Conservation (phyloP, 1,139 yeast genomes). For the Protomyces inouyei region DNA sequence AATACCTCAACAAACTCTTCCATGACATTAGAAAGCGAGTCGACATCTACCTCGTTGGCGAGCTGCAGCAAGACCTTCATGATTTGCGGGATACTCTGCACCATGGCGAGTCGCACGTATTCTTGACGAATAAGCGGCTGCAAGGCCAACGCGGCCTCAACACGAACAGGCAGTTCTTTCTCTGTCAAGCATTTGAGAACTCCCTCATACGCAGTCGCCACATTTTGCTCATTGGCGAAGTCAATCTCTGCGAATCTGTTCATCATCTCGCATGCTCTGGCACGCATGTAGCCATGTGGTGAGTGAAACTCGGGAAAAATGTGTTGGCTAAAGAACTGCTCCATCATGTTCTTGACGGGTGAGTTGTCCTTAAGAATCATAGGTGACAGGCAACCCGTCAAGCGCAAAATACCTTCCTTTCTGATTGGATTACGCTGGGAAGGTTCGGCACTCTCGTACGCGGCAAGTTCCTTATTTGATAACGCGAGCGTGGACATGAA, state of each 20-base stretch:
- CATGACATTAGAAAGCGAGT: constrained; percentile 82
- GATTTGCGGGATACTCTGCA: constrained; percentile 66
- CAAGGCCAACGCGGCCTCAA: constrained; percentile 79
- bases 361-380: constrained; percentile 53
- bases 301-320: constrained; percentile 71
- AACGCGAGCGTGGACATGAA: constrained; percentile 63
- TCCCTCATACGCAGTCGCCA: constrained; percentile 60
- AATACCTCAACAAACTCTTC: constrained; percentile 92
- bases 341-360: constrained; percentile 64
- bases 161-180: constrained; percentile 65
- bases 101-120: constrained; percentile 62
- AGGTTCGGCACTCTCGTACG: constrained; percentile 42
- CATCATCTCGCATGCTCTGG: constrained; percentile 76
- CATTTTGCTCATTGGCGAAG: constrained; percentile 46
- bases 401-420: constrained; percentile 74
- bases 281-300: constrained; percentile 65
- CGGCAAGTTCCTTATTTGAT: constrained; percentile 50
- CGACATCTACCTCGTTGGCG: constrained; percentile 80
- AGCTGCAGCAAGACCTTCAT: constrained; percentile 74
- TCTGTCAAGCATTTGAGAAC: constrained; percentile 57
- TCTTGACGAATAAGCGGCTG: constrained; percentile 69
- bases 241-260: constrained; percentile 64
- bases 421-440: constrained; percentile 61
- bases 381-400: constrained; percentile 67
- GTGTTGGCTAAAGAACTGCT: constrained; percentile 56